Evolutionary conservation across 176 grass and related monocot genomes (phyloP), one percentile per base, ranked within the genome.

Genomic region (Panicum miliaceum): DNA sequence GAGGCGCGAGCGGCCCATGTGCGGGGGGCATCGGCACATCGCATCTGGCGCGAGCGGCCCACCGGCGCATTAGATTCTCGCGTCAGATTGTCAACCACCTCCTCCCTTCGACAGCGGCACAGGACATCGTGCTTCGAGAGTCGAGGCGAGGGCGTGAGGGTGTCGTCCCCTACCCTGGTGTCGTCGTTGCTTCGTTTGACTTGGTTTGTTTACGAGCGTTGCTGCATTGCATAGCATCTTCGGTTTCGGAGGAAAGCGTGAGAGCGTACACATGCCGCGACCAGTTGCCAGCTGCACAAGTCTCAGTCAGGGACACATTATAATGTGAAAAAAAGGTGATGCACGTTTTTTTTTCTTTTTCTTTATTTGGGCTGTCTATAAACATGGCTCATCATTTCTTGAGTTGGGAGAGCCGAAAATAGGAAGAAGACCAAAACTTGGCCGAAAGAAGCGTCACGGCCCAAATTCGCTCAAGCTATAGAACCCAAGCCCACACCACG

Each of bases 31-130:
- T 53, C 50, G 51, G 1, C 2, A 4, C 47, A 6, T 54, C 14
- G n/a, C n/a, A n/a, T n/a, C n/a, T n/a, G n/a, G n/a, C n/a, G n/a
- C n/a, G n/a, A n/a, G n/a, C n/a, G n/a, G 35, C 64, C 22, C 47
- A 26, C 48, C 51, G 7, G 14, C 35, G 8, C 23, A 25, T 12
- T 34, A 8, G 81, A 73, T 82, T 43, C 72, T 16, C 19, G 3
- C 37, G 20, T n/a, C 34, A 23, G 36, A 42, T 45, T 68, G 73
- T 76, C 72, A 68, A 84, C 82, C 35, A 65, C 18, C 77, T 15
- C 58, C 59, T 59, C 56, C 56, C 3, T 9, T 40, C 29, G 2
- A 1, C 7, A 37, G 23, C 76, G 12, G 22, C 23, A 71, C 70
- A 10, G 25, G 7, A 36, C 26, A 18, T 35, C 1, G 46, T 19